phyloP scores from a whole-genome alignment of 495 filamentous ascomycete genomes.

The Podospora fimiseda region DNA sequence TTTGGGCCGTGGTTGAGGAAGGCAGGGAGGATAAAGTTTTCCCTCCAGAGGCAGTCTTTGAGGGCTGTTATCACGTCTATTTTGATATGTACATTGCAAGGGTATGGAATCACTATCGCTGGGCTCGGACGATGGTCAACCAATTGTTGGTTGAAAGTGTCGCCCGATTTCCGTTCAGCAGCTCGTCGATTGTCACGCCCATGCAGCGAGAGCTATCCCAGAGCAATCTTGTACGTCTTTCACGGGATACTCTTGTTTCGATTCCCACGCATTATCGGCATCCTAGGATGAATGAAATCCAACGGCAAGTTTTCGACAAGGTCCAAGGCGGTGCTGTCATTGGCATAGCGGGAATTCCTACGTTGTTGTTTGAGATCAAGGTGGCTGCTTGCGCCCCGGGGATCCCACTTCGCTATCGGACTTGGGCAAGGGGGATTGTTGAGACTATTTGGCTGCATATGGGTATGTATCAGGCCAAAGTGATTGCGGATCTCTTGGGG shows the following conservation, averaged over 20 bases:
- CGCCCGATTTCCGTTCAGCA: slow-evolving; percentile 28
- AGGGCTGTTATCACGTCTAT: slow-evolving; percentile 56
- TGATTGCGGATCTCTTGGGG: slow-evolving; percentile 30
- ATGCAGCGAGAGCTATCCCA: slow-evolving; percentile 29
- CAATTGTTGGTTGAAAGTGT: slow-evolving; percentile 42
- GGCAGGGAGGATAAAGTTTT: slow-evolving; percentile 19
- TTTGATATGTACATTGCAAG: slow-evolving; percentile 49
- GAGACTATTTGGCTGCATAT: slow-evolving; percentile 37
- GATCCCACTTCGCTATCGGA: slow-evolving; percentile 29
- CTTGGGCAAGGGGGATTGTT: slow-evolving; percentile 33
- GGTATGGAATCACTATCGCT: slow-evolving; percentile 60
- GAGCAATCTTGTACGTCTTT: slow-evolving; percentile 24
- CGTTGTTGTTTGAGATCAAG: slow-evolving; percentile 36
- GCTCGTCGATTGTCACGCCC: slow-evolving; percentile 28
- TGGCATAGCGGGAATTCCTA: slow-evolving; percentile 38
- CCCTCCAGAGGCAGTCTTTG: slow-evolving; percentile 41
- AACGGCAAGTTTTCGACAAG: slow-evolving; percentile 26
- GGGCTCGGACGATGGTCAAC: slow-evolving; percentile 51
- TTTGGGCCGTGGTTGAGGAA: slow-evolving; percentile 27
- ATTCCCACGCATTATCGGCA: slow-evolving; percentile 43
- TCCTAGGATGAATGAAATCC: slow-evolving; percentile 24
- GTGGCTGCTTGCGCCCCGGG: slow-evolving; percentile 38
- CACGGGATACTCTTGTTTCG: slow-evolving; percentile 38
- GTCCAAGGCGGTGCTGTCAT: slow-evolving; percentile 35
- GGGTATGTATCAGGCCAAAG: slow-evolving; percentile 40